Evolutionary conservation across 345 rosid genomes (phyloP).

Genomic region (Ailanthus altissimus): DNA sequence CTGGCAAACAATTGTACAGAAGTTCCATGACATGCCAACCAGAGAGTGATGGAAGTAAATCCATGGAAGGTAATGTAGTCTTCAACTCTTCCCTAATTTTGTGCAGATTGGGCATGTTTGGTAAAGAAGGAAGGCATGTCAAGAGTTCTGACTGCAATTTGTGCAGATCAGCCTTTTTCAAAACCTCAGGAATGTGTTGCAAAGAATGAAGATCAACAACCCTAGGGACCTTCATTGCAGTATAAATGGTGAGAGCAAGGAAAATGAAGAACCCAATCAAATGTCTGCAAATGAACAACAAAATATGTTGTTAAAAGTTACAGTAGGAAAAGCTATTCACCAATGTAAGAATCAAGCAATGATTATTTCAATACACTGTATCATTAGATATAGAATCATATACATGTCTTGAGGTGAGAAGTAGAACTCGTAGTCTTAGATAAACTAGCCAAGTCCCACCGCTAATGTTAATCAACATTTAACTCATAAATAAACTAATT

Average conservation of each 20-base stretch:
- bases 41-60: conserved; percentile 42
- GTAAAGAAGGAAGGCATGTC: conserved; percentile 75
- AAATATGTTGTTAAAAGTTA: not conserved
- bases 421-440: not conserved
- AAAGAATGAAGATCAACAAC: conserved; percentile 81
- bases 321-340: not conserved
- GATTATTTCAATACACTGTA: not conserved
- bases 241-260: conserved; percentile 82
- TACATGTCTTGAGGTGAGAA: not conserved
- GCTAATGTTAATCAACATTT: not conserved
- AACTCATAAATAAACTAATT: not conserved
- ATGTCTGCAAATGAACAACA: conserved; percentile 60
- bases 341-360: conserved; percentile 1
- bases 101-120: conserved; percentile 56
- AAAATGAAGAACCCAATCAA: conserved; percentile 97
- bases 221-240: conserved; percentile 74
- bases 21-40: conserved; percentile 79
- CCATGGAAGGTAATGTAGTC: conserved; percentile 42
- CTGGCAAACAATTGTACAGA: conserved; percentile 86
- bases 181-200: conserved; percentile 63
- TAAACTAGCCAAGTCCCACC: not conserved
- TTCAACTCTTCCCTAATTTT: conserved; percentile 47
- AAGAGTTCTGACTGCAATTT: conserved; percentile 58
- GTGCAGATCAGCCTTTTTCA: conserved; percentile 76
- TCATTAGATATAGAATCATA: not conserved